Evolutionary conservation across 768 basidiomycete species (phyloP), one percentile per base, ranked within the genome.

Genomic region (Russula vinacea): DNA sequence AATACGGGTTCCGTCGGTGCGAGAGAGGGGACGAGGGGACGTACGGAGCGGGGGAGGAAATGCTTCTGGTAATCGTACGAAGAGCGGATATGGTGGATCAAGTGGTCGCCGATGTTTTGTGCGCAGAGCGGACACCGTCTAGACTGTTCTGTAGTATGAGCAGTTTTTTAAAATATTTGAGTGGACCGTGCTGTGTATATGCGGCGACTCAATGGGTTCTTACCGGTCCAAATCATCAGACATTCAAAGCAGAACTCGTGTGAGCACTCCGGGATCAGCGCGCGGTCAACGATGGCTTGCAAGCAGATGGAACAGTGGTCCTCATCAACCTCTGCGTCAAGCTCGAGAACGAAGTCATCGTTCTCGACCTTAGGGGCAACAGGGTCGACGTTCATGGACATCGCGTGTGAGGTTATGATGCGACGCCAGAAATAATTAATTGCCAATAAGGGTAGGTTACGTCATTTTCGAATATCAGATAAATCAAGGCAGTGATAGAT

Each of bases 241-340:
- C 94, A 98, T 61, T 92, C 90, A 68, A 96, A 96, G 71, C 94
- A 98, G 71, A 95, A 95, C 71, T 91, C 89, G 78, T 98, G 94
- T 2, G 91, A 89, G 74, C 94, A 97, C 9, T 79, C 81, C 1
- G 93, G 91, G 29, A 96, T 78, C 44, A 95, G 81, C 0, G 94
- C 89, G 51, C 89, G 79, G 76, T 97, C 92, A 16, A 80, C 77
- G 57, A 94, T 78, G 13, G 77, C 65, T 70, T 95, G 91, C 26
- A 98, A 78, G 70, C 94, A 98, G 39, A 98, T 96, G 63, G 88
- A 86, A 71, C 94, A 98, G 69, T 85, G 79, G 26, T 87, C 84
- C 51, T 81, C 82, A 6, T 80, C 78, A 0, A 76, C 73, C 2
- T 78, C 79, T 67, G 29, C 70, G 69, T 19, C 66, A 44, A 22